phyloP scores from a whole-genome alignment of 108 stramenopile genomes.

The Fragilaria radians region DNA sequence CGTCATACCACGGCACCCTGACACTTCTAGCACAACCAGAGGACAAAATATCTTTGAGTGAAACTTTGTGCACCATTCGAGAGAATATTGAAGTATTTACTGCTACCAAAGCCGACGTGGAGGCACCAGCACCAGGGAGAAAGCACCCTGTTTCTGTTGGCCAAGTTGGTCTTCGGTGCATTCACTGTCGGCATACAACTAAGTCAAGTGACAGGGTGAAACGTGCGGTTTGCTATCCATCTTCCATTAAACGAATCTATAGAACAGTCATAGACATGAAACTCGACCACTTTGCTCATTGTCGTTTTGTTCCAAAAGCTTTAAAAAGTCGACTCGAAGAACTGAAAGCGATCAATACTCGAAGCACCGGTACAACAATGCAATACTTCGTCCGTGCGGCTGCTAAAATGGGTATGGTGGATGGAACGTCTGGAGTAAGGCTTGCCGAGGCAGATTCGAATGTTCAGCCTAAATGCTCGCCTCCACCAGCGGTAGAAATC shows the following conservation, averaged over 20 bases:
- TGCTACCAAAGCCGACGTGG: conserved; percentile 71
- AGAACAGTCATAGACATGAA: conserved; percentile 92
- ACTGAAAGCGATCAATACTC: conserved; percentile 58
- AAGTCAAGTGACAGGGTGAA: conserved; percentile 72
- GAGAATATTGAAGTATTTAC: conserved; percentile 87
- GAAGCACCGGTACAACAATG: conserved; percentile 87
- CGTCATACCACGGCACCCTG: conserved; percentile 3
- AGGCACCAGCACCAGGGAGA: conserved; percentile 84
- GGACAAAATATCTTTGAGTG: conserved; percentile 80
- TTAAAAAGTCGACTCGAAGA: conserved; percentile 63
- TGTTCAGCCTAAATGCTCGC: neutral
- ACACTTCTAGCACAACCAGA: conserved; percentile 70
- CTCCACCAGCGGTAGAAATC: neutral
- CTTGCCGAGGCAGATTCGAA: conserved; percentile 18
- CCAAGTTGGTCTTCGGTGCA: conserved; percentile 85
- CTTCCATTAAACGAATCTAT: conserved; percentile 80
- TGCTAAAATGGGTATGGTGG: conserved; percentile 69
- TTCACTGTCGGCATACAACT: conserved; percentile 65
- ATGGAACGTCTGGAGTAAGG: conserved; percentile 58
- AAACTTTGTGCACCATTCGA: conserved; percentile 80
- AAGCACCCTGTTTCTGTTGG: conserved; percentile 78
- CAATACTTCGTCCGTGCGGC: conserved; percentile 85
- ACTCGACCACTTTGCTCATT: conserved; percentile 78
- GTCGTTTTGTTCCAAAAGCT: conserved; percentile 67
- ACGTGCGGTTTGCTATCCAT: conserved; percentile 85